These are phyloP conservation scores for Fonsecaea erecta DNA, from an alignment of 2,329 filamentous ascomycete genomes.

Conservation along the genomic window DNA sequence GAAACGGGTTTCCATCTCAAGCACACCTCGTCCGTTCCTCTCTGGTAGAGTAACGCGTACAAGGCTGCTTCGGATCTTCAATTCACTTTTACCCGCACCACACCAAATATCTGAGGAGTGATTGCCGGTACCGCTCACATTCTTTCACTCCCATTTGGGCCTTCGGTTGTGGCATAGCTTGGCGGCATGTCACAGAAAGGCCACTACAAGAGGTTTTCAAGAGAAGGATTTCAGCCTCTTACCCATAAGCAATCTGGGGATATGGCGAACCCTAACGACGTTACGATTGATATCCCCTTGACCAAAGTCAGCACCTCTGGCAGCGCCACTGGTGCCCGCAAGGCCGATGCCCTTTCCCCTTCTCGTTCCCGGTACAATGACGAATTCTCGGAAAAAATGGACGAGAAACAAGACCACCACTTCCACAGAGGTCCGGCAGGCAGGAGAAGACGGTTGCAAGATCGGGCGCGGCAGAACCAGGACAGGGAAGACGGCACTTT, in stretches of 20 bases:
- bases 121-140: slow-evolving; percentile 20
- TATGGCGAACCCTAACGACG: slow-evolving; percentile 57
- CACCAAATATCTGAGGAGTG: neutral
- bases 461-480: slow-evolving; percentile 43
- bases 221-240: slow-evolving; percentile 52
- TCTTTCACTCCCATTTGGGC: slow-evolving; percentile 19
- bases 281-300: slow-evolving; percentile 66
- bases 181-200: slow-evolving; percentile 28
- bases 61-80: slow-evolving; percentile 1
- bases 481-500: slow-evolving; percentile 59
- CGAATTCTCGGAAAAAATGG: slow-evolving; percentile 38
- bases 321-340: slow-evolving; percentile 51
- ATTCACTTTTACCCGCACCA: slow-evolving; percentile 2
- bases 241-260: slow-evolving; percentile 43
- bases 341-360: slow-evolving; percentile 44
- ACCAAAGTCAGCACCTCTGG: slow-evolving; percentile 58
- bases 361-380: slow-evolving; percentile 40
- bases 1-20: slow-evolving; percentile 9
- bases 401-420: slow-evolving; percentile 33
- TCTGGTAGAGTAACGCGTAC: slow-evolving; percentile 16
- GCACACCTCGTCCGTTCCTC: slow-evolving; percentile 11
- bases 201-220: slow-evolving; percentile 48
- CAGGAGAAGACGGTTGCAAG: slow-evolving; percentile 45
- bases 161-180: slow-evolving; percentile 25
- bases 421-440: slow-evolving; percentile 33